These are phyloP conservation scores for Plantago coronopus DNA, from an alignment of 305 asterid species.

Conservation along the genomic window DNA sequence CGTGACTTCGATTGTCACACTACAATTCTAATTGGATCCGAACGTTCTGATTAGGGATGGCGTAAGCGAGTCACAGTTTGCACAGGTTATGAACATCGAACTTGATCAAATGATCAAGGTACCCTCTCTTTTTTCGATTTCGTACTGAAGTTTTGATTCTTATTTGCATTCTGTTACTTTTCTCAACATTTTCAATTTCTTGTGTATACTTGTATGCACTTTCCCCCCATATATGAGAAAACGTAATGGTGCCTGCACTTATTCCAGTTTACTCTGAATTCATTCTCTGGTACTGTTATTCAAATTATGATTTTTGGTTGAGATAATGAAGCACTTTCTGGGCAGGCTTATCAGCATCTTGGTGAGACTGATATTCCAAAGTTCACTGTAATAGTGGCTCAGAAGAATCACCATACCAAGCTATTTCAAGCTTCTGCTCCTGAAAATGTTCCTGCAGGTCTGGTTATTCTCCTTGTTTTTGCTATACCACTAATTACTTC, in stretches of 20 bases:
- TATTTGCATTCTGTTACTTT: constrained; percentile 9
- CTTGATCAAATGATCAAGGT: constrained; percentile 90
- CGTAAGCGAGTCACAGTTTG: constrained; percentile 80
- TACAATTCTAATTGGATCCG: constrained; percentile 18
- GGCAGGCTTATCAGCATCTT: constrained; percentile 78
- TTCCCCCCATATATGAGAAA: too few species aligned
- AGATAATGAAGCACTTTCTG: constrained; percentile 15
- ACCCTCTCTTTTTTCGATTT: constrained; percentile 24
- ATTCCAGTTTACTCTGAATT: too few species aligned
- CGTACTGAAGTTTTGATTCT: constrained; percentile 16
- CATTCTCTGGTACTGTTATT: too few species aligned
- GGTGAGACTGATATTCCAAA: constrained; percentile 75
- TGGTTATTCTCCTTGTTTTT: constrained; percentile 22
- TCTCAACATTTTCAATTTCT: neutral
- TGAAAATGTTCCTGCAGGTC: constrained; percentile 84
- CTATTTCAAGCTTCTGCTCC: constrained; percentile 66
- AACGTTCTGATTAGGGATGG: constrained; percentile 65
- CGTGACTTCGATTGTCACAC: constrained; percentile 14
- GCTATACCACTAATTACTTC: constrained; percentile 10
- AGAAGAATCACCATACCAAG: constrained; percentile 78
- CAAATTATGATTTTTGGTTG: neutral
- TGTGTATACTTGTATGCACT: too few species aligned
- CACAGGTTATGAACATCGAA: constrained; percentile 68
- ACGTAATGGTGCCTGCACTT: too few species aligned
- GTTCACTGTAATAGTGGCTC: constrained; percentile 81